A percentile compares a stretch with the other conserved stretches of the same genome.
Conservation (phyloP, 371 early-diverging fungal genomes). For the Coemansia sp. region DNA sequence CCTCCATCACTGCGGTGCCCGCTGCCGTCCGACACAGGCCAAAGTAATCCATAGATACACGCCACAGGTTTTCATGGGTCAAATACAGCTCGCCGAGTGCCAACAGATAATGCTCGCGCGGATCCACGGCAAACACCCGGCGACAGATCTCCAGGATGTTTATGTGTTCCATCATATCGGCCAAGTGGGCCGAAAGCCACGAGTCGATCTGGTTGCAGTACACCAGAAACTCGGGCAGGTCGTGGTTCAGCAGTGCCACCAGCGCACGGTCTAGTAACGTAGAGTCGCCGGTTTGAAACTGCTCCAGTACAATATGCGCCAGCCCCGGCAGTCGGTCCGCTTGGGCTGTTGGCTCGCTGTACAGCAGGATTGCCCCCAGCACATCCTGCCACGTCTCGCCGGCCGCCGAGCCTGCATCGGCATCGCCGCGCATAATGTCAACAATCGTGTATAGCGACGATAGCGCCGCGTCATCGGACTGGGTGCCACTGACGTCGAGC, state of each 20-base stretch:
- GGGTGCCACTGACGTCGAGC: neutral
- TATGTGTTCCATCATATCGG: conserved; percentile 40
- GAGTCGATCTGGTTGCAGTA: conserved; percentile 33
- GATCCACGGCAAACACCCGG: conserved; percentile 24
- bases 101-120: conserved; percentile 41
- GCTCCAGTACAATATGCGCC: conserved; percentile 11
- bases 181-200: conserved; percentile 43
- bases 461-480: conserved; percentile 10
- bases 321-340: conserved; percentile 33
- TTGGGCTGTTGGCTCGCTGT: conserved; percentile 41
- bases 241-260: conserved; percentile 33
- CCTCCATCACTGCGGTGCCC: conserved; percentile 13
- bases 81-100: conserved; percentile 31
- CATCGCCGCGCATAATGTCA: conserved; percentile 31
- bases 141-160: conserved; percentile 28
- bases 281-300: conserved; percentile 24
- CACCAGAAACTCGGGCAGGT: conserved; percentile 41
- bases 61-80: conserved; percentile 39
- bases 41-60: conserved; percentile 39
- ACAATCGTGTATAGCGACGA: conserved; percentile 9
- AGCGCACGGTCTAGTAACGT: neutral
- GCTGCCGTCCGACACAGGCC: conserved; percentile 10
- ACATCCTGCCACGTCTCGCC: conserved; percentile 41
- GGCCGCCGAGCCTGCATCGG: conserved; percentile 13
- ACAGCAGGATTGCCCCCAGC: conserved; percentile 34